Conservation (phyloP, 1,284 basidiomycete genomes). For the Pterulicium gracile region DNA sequence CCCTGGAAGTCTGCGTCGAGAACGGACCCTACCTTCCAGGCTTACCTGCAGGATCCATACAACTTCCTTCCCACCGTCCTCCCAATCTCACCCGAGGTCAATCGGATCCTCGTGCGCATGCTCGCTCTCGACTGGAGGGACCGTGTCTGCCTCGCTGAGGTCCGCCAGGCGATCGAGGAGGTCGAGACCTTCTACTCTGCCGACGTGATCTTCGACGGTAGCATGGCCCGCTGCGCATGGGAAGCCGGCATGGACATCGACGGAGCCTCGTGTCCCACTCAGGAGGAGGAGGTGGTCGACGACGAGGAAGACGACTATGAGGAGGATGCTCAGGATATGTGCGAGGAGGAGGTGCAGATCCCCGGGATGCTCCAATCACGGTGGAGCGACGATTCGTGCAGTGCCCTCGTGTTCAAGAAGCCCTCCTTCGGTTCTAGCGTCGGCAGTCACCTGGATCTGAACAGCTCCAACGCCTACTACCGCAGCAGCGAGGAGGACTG, state of each 20-base stretch:
- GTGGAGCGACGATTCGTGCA: conserved; percentile 60
- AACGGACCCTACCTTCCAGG: conserved; percentile 66
- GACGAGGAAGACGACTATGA: conserved; percentile 6
- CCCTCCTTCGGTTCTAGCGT: conserved; percentile 22
- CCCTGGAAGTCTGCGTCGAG: conserved; percentile 95
- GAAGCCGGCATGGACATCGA: conserved; percentile 65
- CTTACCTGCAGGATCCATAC: conserved; percentile 54
- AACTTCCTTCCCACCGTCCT: conserved; percentile 65
- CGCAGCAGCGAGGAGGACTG: neutral
- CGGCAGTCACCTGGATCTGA: too few relatives aligned
- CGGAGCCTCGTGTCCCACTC: conserved; percentile 33
- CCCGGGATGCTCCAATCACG: conserved; percentile 25
- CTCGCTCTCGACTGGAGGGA: conserved; percentile 65
- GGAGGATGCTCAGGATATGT: conserved; percentile 17
- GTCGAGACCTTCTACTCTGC: conserved; percentile 65
- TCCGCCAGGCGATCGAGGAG: conserved; percentile 58
- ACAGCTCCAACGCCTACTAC: neutral
- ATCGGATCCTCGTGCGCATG: conserved; percentile 56
- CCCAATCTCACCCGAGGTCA: conserved; percentile 63
- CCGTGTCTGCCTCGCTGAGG: conserved; percentile 59
- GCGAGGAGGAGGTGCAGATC: conserved; percentile 12
- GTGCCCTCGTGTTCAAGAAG: conserved; percentile 51
- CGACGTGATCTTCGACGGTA: conserved; percentile 67
- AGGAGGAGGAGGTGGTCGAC: conserved; percentile 16
- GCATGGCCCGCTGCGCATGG: conserved; percentile 75